Percentiles rank a stretch among this genome's conserved stretches.
Evolutionary conservation across 495 filamentous ascomycete species (phyloP).

Genomic region (Penicillium pulvis): DNA sequence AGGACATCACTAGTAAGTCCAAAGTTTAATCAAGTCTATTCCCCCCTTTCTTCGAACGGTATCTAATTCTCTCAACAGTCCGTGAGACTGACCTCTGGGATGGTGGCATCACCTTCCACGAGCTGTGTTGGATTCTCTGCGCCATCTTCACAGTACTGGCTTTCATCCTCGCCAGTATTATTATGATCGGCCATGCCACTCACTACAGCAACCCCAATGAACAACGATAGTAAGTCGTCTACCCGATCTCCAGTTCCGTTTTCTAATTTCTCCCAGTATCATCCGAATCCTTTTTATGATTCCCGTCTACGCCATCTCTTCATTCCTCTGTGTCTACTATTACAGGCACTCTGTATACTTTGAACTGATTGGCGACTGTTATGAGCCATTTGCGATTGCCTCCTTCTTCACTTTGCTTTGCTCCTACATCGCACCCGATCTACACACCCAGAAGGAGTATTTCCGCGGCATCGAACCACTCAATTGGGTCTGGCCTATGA

Average conservation of each 20-base stretch:
- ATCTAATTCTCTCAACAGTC: conserved; percentile 15
- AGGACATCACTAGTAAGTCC: conserved; percentile 32
- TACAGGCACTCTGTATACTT: conserved; percentile 74
- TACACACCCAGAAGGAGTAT: conserved; percentile 74
- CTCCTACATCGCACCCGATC: conserved; percentile 66
- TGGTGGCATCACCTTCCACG: conserved; percentile 24
- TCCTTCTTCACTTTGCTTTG: conserved; percentile 69
- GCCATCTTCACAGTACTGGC: conserved; percentile 58
- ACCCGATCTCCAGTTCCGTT: not conserved
- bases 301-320: conserved; percentile 66
- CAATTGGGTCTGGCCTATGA: conserved; percentile 63
- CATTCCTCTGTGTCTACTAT: conserved; percentile 66
- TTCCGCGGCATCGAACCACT: conserved; percentile 62
- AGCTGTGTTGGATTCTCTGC: conserved; percentile 32
- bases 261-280: conserved; percentile 49
- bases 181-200: conserved; percentile 66
- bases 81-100: conserved; percentile 21
- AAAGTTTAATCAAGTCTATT: not conserved
- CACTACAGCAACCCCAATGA: conserved; percentile 69
- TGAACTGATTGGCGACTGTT: conserved; percentile 68
- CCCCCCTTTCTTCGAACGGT: conserved; percentile 1
- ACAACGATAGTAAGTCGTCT: conserved; percentile 60
- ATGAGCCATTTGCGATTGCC: conserved; percentile 79
- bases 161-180: conserved; percentile 55
- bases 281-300: conserved; percentile 81